These are phyloP conservation scores for Gardenia jasminoides DNA, from an alignment of 257 asterid species.

Conservation along the genomic window DNA sequence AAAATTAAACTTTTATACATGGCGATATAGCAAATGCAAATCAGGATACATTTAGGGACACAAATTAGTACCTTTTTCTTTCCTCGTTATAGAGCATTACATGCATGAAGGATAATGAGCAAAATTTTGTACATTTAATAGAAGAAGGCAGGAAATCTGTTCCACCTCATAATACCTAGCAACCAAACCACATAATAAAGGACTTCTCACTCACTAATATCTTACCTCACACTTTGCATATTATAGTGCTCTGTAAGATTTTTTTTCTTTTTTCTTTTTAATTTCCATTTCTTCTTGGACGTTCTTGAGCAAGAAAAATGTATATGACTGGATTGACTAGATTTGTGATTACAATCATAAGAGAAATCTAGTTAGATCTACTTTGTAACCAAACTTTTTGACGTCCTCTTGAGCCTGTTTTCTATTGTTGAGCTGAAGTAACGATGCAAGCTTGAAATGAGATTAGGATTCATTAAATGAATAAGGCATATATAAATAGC, in stretches of 20 bases:
- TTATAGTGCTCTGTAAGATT: background rate
- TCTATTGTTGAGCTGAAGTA: constrained; percentile 62
- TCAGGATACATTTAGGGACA: background rate
- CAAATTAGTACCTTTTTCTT: background rate
- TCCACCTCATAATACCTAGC: background rate
- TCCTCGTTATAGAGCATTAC: background rate
- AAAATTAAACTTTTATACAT: no score
- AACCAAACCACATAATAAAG: background rate
- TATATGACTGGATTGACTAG: background rate
- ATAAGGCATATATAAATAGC: no score
- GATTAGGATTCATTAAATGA: background rate
- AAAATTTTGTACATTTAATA: background rate
- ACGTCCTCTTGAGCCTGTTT: constrained; percentile 78
- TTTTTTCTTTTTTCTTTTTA: background rate
- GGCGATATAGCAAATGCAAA: background rate
- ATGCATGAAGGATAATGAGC: background rate
- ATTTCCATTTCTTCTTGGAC: background rate
- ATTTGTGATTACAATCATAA: background rate
- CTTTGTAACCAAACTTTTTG: constrained; percentile 61
- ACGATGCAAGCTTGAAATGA: background rate
- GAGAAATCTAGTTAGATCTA: constrained; percentile 70
- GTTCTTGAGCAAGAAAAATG: background rate
- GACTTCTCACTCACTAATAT: background rate
- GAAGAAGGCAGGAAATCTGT: background rate
- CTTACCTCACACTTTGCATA: background rate